Conservation (phyloP, 306 rosid species). For the Hippophae gyantsensis region DNA sequence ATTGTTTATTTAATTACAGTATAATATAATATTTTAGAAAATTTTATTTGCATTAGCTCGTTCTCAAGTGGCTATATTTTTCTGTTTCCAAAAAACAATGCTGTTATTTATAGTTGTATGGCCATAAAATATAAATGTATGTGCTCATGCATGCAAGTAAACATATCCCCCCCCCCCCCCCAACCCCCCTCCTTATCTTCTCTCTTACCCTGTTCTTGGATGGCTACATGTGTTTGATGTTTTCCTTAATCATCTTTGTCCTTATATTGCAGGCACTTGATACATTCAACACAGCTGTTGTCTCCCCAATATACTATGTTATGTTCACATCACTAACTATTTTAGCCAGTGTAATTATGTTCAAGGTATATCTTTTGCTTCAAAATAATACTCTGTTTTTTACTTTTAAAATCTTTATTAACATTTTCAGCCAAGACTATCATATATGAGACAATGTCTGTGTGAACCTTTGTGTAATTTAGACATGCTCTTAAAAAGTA, state of each 20-base stretch:
- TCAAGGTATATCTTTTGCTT: slow-evolving; percentile 56
- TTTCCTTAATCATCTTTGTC: slow-evolving; percentile 14
- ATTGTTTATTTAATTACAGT: no score
- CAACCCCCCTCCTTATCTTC: not conserved
- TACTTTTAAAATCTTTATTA: not conserved
- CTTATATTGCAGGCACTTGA: slow-evolving; percentile 77
- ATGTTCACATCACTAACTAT: slow-evolving; percentile 99
- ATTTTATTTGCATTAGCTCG: no score
- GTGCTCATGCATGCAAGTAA: not conserved
- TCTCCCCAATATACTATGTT: slow-evolving; percentile 91
- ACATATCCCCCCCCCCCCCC: not conserved
- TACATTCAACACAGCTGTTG: slow-evolving; percentile 98
- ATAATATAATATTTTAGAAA: no score
- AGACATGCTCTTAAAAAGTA: no score
- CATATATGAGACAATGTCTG: not conserved
- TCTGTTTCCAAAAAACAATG: no score
- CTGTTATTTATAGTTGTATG: not conserved
- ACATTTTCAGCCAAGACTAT: not conserved
- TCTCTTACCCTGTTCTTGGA: not conserved
- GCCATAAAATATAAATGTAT: no score
- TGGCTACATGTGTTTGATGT: slow-evolving; percentile 9
- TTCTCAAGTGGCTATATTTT: no score
- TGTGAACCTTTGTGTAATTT: not conserved
- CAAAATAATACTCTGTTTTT: slow-evolving; percentile 4
- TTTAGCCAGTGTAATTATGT: slow-evolving; percentile 95